Evolutionary conservation across 768 basidiomycete species (phyloP).

Genomic region (Hortiboletus campestris): DNA sequence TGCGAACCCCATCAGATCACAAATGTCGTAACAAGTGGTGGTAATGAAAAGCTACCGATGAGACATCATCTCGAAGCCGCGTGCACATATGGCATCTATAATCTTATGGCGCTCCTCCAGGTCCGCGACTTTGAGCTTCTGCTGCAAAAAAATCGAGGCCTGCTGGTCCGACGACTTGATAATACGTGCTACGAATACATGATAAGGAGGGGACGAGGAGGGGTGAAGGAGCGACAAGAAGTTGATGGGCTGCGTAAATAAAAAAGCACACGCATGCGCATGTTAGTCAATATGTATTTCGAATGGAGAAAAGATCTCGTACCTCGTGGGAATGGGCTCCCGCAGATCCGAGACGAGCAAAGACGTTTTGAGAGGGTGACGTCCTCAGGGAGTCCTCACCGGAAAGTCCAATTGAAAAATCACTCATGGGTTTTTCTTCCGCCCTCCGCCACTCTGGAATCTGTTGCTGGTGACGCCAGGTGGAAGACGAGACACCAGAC

Average conservation of each 20-base stretch:
- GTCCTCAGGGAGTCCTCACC: constrained; percentile 31
- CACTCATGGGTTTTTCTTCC: constrained; percentile 28
- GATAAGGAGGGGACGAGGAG: constrained; percentile 81
- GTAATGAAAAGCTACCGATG: constrained; percentile 50
- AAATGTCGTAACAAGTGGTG: neutral
- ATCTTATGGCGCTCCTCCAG: constrained; percentile 75
- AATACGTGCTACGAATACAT: constrained; percentile 77
- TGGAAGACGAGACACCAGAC: constrained; percentile 8
- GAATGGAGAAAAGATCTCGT: constrained; percentile 18
- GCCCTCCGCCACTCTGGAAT: constrained; percentile 45
- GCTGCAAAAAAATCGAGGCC: constrained; percentile 86
- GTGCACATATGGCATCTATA: constrained; percentile 80
- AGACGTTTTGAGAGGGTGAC: constrained; percentile 27
- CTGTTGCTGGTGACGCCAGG: constrained; percentile 31
- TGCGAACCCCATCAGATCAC: constrained; percentile 9
- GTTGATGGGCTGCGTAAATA: constrained; percentile 69
- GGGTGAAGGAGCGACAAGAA: constrained; percentile 84
- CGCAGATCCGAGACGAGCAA: constrained; percentile 27
- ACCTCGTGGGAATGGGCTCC: constrained; percentile 51
- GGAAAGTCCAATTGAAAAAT: constrained; percentile 23
- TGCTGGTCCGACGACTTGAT: constrained; percentile 90
- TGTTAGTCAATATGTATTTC: constrained; percentile 12
- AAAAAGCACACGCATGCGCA: constrained; percentile 10
- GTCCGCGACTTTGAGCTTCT: constrained; percentile 87
- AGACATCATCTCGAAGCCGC: constrained; percentile 92